Conservation (phyloP, 768 basidiomycete genomes). For the Boletales sp. region DNA sequence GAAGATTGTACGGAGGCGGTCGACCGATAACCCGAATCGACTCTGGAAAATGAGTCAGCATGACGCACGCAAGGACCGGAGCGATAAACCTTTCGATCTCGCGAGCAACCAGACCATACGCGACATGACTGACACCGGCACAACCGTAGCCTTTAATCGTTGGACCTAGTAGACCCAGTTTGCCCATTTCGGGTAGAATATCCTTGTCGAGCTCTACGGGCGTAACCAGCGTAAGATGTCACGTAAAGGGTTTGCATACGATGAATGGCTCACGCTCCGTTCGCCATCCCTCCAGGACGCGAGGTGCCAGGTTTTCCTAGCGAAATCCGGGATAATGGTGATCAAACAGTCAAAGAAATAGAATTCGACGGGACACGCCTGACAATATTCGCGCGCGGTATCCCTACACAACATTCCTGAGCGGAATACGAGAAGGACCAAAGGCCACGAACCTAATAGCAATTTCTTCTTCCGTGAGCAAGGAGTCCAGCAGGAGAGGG, state of each 20-base stretch:
- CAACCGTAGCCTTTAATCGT: constrained; percentile 94
- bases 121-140: constrained; percentile 86
- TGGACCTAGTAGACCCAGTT: constrained; percentile 84
- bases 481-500: constrained; percentile 72
- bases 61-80: neutral
- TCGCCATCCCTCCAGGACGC: constrained; percentile 84
- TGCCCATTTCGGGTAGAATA: constrained; percentile 88
- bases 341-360: neutral
- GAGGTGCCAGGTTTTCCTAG: constrained; percentile 80
- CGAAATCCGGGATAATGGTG: neutral
- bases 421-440: neutral
- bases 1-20: constrained; percentile 95
- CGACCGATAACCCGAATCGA: constrained; percentile 96
- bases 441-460: constrained; percentile 66
- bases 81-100: constrained; percentile 80
- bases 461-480: constrained; percentile 86
- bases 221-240: neutral
- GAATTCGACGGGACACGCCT: constrained; percentile 41
- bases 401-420: constrained; percentile 47
- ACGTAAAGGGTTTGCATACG: neutral
- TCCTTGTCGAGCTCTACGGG: constrained; percentile 67
- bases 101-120: constrained; percentile 90
- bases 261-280: constrained; percentile 62
- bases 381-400: constrained; percentile 75
- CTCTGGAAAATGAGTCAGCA: constrained; percentile 39